Evolutionary conservation across 2,329 filamentous ascomycete species (phyloP).

Genomic region (Sporothrix curviconia): DNA sequence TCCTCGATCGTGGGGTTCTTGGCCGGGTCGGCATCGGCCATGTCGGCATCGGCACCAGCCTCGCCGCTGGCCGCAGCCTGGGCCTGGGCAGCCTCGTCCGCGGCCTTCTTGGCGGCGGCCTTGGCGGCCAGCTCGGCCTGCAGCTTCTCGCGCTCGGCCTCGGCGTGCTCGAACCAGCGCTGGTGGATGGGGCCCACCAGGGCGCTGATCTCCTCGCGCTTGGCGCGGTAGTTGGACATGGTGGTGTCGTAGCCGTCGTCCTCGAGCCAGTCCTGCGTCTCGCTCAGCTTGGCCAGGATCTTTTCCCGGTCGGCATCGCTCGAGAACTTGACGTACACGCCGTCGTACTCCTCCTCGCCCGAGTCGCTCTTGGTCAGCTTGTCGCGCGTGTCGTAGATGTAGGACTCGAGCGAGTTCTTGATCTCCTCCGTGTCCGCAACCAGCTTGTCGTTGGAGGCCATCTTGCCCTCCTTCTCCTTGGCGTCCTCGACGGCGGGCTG

Average conservation of each 20-base stretch:
- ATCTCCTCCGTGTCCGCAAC: slow-evolving; percentile 97
- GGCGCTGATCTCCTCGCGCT: slow-evolving; percentile 91
- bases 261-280: slow-evolving; percentile 91
- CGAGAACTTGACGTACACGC: slow-evolving; percentile 15
- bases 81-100: slow-evolving; percentile 39
- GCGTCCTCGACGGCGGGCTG: slow-evolving; percentile 57
- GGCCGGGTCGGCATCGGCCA: slow-evolving; percentile 52
- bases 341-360: slow-evolving; percentile 10
- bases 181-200: slow-evolving; percentile 87
- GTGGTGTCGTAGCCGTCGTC: slow-evolving; percentile 92
- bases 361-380: slow-evolving; percentile 42
- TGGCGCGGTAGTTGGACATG: slow-evolving; percentile 88
- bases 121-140: slow-evolving; percentile 74
- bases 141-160: slow-evolving; percentile 73
- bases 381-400: slow-evolving; percentile 92
- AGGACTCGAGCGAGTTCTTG: slow-evolving; percentile 99
- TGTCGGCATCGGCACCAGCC: slow-evolving; percentile 50
- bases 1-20: slow-evolving; percentile 18
- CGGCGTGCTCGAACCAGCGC: slow-evolving; percentile 90
- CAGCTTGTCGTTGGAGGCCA: slow-evolving; percentile 98
- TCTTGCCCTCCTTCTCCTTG: slow-evolving; percentile 75
- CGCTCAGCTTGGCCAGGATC: slow-evolving; percentile 74
- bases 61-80: slow-evolving; percentile 37
- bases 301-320: slow-evolving; percentile 40
- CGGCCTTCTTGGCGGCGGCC: slow-evolving; percentile 65